These are phyloP conservation scores for Aspergillus felis DNA, from an alignment of 2,329 filamentous ascomycete species.

Conservation along the genomic window DNA sequence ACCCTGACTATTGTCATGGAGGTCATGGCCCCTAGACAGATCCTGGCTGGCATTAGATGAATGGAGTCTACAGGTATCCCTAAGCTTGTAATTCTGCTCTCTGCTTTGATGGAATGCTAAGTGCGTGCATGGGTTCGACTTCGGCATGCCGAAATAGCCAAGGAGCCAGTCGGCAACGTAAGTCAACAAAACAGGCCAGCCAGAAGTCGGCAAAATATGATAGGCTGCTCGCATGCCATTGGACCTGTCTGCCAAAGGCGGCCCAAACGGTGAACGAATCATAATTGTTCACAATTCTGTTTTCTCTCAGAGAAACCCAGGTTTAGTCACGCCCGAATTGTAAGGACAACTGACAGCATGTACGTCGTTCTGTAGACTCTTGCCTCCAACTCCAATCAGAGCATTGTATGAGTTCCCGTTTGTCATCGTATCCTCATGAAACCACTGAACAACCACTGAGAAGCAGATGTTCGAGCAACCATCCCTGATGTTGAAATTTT, in stretches of 20 bases:
- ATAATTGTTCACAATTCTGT: neutral
- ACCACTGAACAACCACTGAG: neutral
- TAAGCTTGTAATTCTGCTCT: neutral
- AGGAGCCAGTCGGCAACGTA: neutral
- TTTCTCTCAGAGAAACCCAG: neutral
- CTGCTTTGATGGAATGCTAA: too few species aligned
- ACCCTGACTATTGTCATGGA: neutral
- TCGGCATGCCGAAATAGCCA: neutral
- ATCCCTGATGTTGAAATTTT: neutral
- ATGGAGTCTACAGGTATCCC: neutral
- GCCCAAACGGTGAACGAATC: neutral
- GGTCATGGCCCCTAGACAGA: neutral
- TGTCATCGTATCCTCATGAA: neutral
- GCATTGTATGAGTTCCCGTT: neutral
- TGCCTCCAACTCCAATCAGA: too few species aligned
- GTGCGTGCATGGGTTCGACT: neutral
- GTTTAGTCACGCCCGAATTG: too few species aligned
- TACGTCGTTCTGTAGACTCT: too few species aligned
- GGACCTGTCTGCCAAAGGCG: neutral
- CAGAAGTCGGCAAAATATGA: neutral
- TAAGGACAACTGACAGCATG: too few species aligned
- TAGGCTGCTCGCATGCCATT: neutral
- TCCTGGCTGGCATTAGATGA: neutral
- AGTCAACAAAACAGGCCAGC: too few species aligned
- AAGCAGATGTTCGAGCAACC: neutral